Percentiles rank a stretch among this genome's conserved stretches.
phyloP scores from a whole-genome alignment of 1,284 basidiomycete species.

The Flammula alnicola region DNA sequence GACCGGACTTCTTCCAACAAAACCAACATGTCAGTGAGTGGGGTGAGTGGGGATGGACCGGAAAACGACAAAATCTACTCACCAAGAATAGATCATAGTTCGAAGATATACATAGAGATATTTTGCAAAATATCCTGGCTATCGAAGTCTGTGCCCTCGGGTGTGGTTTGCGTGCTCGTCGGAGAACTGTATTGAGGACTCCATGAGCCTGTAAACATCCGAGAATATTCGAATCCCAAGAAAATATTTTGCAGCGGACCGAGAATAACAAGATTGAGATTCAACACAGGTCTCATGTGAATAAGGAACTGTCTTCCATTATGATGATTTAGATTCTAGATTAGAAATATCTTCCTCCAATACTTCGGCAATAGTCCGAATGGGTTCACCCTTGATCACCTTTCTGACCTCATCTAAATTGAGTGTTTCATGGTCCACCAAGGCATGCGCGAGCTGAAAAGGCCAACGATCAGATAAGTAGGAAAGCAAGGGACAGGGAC shows the following conservation, averaged over 20 bases:
- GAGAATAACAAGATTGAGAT: too few species aligned
- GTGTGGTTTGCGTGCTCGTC: too few species aligned
- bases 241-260: too few species aligned
- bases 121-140: background rate
- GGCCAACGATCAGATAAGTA: slow-evolving; percentile 20
- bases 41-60: too few species aligned
- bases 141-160: too few species aligned
- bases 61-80: slow-evolving; percentile 1
- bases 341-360: slow-evolving; percentile 59
- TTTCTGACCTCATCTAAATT: slow-evolving; percentile 83
- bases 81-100: background rate
- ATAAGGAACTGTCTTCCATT: slow-evolving; percentile 12
- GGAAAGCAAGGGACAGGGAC: slow-evolving; percentile 14
- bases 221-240: too few species aligned
- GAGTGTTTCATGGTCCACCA: slow-evolving; percentile 95
- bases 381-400: slow-evolving; percentile 82
- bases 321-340: slow-evolving; percentile 31
- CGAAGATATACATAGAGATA: background rate
- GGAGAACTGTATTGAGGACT: too few species aligned
- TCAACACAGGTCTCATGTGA: too few species aligned
- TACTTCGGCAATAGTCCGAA: slow-evolving; percentile 69
- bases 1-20: too few species aligned
- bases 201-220: too few species aligned
- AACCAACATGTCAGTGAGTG: too few species aligned
- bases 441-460: slow-evolving; percentile 78